Base-by-base conservation (phyloP, 139 green algal genomes). In the Chlamydomonas incerta region DNA sequence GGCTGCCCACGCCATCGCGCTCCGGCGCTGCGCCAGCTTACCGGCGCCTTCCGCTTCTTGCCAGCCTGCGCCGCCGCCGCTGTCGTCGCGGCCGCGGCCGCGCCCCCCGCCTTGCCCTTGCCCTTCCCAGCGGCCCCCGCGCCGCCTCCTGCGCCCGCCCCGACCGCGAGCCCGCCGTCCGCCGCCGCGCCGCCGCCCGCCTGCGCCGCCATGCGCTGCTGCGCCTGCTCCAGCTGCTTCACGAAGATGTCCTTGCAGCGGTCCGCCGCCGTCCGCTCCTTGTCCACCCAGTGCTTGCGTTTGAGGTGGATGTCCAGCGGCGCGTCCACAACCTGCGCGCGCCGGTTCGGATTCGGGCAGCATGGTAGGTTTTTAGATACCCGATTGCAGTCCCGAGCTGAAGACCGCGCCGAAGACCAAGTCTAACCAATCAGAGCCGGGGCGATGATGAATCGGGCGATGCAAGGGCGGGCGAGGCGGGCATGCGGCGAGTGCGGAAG, bases 251-350 rank as follows among this genome's bases (percentile, higher is more conserved):
- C 34, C 55, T 71, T 86, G 80, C 80, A 86, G 0, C 80, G 80
- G 23, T 86, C 80, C 33, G 50, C 71, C 26, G 68, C 80, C 31
- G 34, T 86, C 52, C 13, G 31, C 72, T 87, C 71, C 82, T 87
- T 52, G 0, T 69, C 57, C 41, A 28, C 82, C 84, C 84, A 88
- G 57, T 88, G 84, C 74, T 85, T 85, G 52, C 84, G 84, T 37
- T 88, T 88, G 14, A 88, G 74, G 35, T 88, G 52, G 37, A 87
- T 52, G 63, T 89, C 26, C 21, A 87, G 73, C 0, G 86, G 86
- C 0, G 80, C 80, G 29, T 87, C 23, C 3, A 83, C 86, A 28
- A 87, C 81, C 79, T 85, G 47, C 14, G n/a, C n/a, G n/a, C n/a
- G n/a, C n/a, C n/a, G n/a, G n/a, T n/a, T n/a, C n/a, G n/a, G n/a